phyloP scores from a whole-genome alignment of 1,284 basidiomycete species.

The Amylostereum areolatum region DNA sequence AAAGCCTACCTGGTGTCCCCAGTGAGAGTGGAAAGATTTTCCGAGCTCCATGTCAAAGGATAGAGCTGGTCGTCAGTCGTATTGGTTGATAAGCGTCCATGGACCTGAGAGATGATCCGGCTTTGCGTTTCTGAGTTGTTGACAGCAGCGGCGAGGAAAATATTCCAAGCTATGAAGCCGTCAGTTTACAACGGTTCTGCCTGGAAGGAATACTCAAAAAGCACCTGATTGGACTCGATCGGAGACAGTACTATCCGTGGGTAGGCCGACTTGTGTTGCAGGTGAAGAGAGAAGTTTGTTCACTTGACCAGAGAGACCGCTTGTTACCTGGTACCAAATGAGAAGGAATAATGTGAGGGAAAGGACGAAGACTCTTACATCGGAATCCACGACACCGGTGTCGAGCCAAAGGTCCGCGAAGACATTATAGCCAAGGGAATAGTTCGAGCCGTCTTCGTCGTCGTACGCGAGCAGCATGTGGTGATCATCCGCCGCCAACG shows the following conservation, averaged over 20 bases:
- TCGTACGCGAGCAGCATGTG: neutral
- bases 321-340: neutral
- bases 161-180: conserved; percentile 31
- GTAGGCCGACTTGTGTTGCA: neutral
- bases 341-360: neutral
- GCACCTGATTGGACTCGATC: neutral
- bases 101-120: conserved; percentile 21
- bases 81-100: neutral
- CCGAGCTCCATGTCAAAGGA: neutral
- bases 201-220: neutral
- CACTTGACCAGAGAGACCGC: neutral
- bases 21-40: neutral
- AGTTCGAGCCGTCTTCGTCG: conserved; percentile 14
- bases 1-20: neutral
- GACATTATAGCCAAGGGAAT: conserved; percentile 42
- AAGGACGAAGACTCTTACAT: neutral
- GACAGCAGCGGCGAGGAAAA: conserved; percentile 31
- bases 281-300: neutral
- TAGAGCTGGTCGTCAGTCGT: neutral
- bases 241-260: neutral
- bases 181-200: neutral
- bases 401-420: conserved; percentile 30
- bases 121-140: conserved; percentile 22
- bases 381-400: conserved; percentile 13
- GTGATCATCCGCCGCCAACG: conserved; percentile 18